Evolutionary conservation across 2,329 filamentous ascomycete genomes (phyloP).

Genomic region (Ceratocystis cacaofunesta): DNA sequence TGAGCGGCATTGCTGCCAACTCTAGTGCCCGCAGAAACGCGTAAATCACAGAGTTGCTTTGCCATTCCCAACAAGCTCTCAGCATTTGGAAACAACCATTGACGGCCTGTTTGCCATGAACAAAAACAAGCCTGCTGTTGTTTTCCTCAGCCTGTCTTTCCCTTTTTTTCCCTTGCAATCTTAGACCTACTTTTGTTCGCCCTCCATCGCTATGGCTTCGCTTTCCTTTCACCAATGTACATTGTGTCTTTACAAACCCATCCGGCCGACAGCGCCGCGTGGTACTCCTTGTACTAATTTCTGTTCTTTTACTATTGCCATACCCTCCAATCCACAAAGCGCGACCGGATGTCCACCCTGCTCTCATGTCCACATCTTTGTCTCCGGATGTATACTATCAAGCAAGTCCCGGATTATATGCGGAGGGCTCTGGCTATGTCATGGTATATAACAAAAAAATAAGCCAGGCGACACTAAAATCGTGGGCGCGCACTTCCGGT

Average conservation of each 20-base stretch:
- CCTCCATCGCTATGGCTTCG: neutral
- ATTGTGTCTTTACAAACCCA: conserved; percentile 6
- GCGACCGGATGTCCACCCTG: neutral
- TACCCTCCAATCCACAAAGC: neutral
- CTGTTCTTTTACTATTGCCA: neutral
- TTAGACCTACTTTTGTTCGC: too few species aligned
- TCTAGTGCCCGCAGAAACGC: conserved; percentile 3
- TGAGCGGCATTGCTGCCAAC: neutral
- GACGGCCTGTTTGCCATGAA: neutral
- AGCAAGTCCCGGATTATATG: neutral
- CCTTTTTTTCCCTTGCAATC: neutral
- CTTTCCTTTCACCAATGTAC: neutral
- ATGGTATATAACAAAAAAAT: neutral
- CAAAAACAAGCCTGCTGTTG: neutral
- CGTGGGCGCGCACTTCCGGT: neutral
- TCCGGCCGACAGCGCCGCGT: neutral
- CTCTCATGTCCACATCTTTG: neutral
- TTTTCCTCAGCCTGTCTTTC: neutral
- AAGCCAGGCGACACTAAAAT: neutral
- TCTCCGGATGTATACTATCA: neutral
- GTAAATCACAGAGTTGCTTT: neutral
- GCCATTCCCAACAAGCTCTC: too few species aligned
- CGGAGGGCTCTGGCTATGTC: neutral
- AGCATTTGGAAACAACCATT: too few species aligned
- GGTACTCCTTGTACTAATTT: conserved; percentile 2